Evolutionary conservation across 23 red algal genomes (phyloP), one percentile per base, ranked within the genome.

Genomic region (Porphyridium purpureum): DNA sequence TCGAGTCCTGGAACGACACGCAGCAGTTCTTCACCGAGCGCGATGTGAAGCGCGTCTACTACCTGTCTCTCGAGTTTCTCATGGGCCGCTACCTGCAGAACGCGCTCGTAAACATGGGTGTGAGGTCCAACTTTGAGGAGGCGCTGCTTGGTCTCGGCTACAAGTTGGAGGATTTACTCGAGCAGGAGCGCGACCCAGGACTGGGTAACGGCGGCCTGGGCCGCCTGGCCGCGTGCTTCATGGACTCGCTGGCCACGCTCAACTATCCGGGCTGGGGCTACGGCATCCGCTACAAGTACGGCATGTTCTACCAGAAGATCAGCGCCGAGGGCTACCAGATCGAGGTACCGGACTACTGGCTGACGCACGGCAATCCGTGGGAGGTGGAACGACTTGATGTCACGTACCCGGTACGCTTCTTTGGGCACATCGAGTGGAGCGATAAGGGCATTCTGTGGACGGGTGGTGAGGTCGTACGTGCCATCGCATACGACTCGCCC

Each of bases 261-360:
- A 98, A 98, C 67, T 98, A 98, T 54, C 90, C 90, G 5, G 90
- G 67, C 3, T 98, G 90, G 90, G 90, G 90, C 3, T 98, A 98
- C 54, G 90, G 90, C 41, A 98, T 98, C 54, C 71, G 90, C 21
- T 98, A 98, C 66, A 79, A 85, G 72, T 98, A 98, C 48, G 90
- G 90, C 47, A 98, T 98, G 90, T 98, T 98, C 34, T 70, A 86
- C 27, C 90, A 98, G 56, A 66, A 70, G 29, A 81, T 98, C 40
- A 33, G 52, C 23, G 20, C 21, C 2, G 47, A 98, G 61, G 90
- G 90, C 35, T 57, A 98, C 54, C 90, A 98, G 61, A 30, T 98
- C 21, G 90, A 98, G 75, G 67, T 98, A 57, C 90, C 90, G 24
- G 90, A 98, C 60, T 86, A 72, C 54, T 98, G 90, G 90, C 69